Conservation (phyloP, 169 alveolate genomes). For the Cryptosporidium viatorum region DNA sequence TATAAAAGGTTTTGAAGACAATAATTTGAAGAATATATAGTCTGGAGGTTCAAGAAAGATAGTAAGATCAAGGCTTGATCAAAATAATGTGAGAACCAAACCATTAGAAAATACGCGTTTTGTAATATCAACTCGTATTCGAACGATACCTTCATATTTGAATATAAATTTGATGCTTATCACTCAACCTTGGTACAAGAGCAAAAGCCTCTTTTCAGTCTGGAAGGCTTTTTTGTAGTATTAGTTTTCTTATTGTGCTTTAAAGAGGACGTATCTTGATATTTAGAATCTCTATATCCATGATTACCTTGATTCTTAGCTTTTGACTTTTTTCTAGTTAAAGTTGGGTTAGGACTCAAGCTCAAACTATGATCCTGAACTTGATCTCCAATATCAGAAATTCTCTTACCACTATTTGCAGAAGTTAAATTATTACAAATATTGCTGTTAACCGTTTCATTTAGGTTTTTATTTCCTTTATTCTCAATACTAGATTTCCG, state of each 20-base stretch:
- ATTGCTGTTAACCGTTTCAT: background rate
- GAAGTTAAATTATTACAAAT: conserved; percentile 10
- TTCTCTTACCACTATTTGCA: conserved; percentile 22
- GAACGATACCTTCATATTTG: background rate
- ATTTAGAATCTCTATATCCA: background rate
- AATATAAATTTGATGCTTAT: background rate
- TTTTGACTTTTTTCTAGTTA: background rate
- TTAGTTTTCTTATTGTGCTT: background rate
- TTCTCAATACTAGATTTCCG: background rate
- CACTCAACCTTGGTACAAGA: conserved; percentile 7
- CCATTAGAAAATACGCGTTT: background rate
- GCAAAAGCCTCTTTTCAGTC: conserved; percentile 11
- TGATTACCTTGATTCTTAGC: background rate
- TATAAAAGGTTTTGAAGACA: background rate
- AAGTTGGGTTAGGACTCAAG: conserved; percentile 4
- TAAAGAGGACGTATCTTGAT: background rate
- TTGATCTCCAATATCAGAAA: conserved; percentile 15
- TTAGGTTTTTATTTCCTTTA: conserved; percentile 1
- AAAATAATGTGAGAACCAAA: background rate
- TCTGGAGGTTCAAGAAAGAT: background rate
- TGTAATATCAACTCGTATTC: background rate
- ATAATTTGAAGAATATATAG: background rate
- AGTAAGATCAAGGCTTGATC: background rate
- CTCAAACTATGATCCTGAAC: conserved; percentile 10
- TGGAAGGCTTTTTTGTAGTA: background rate